Evolutionary conservation across 345 rosid species (phyloP).

Genomic region (Acer saccharum): DNA sequence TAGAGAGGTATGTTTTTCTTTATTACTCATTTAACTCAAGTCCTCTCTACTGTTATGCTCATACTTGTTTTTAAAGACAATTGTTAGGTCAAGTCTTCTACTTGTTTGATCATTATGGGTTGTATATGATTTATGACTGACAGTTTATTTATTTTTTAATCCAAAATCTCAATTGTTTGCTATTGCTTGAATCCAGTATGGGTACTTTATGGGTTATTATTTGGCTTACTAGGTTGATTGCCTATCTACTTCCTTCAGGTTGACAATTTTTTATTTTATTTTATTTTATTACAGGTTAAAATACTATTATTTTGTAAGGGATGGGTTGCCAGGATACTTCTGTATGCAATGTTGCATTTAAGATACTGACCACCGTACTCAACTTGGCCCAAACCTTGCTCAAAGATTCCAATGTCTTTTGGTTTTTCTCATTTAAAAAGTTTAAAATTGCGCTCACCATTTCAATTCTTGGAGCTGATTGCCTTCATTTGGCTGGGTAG

Average conservation of each 20-base stretch:
- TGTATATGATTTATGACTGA: neutral
- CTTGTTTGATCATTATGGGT: neutral
- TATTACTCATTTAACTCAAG: neutral
- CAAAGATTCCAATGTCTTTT: neutral
- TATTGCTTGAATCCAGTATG: neutral
- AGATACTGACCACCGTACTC: neutral
- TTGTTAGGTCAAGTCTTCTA: neutral
- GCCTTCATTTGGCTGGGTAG: neutral
- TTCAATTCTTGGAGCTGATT: neutral
- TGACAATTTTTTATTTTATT: neutral
- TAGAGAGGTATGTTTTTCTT: constrained; percentile 61
- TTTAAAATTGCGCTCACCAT: neutral
- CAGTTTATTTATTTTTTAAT: constrained; percentile 6
- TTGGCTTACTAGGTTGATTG: neutral
- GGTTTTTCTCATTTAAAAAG: neutral
- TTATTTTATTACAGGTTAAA: neutral
- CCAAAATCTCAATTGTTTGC: constrained; percentile 1
- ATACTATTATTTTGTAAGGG: neutral
- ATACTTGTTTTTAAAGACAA: neutral
- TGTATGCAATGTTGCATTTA: neutral
- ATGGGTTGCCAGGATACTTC: neutral
- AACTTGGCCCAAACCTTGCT: neutral
- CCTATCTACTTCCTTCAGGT: neutral
- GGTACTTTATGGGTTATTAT: neutral
- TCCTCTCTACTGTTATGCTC: neutral